phyloP scores from a whole-genome alignment of 2,329 filamentous ascomycete species.

The Mycosphaerella arachidis region DNA sequence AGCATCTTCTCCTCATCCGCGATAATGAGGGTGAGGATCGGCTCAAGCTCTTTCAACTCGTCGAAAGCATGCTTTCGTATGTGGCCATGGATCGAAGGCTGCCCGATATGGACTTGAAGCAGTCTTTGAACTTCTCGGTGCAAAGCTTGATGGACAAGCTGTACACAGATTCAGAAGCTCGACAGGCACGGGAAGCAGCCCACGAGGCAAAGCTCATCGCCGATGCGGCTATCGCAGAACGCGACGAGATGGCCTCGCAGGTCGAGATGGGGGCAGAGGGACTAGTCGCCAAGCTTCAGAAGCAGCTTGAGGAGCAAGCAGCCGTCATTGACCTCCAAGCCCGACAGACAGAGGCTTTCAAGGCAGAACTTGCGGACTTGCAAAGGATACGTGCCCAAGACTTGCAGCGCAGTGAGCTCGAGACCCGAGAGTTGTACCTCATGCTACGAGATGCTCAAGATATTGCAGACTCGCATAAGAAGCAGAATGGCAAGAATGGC shows the following conservation, averaged over 20 bases:
- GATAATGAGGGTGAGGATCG: conserved; percentile 90
- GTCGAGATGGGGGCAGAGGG: conserved; percentile 90
- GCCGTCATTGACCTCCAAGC: conserved; percentile 84
- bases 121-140: conserved; percentile 95
- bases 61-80: conserved; percentile 98
- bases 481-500: conserved; percentile 50
- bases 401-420: conserved; percentile 87
- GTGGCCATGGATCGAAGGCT: conserved; percentile 95
- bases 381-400: conserved; percentile 85
- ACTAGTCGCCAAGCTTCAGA: conserved; percentile 85
- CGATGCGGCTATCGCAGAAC: conserved; percentile 90
- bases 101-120: conserved; percentile 96
- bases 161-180: conserved; percentile 91
- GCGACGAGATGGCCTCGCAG: conserved; percentile 87
- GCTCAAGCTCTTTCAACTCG: conserved; percentile 91
- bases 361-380: conserved; percentile 81
- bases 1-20: conserved; percentile 88
- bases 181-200: conserved; percentile 86
- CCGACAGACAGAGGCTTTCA: conserved; percentile 80
- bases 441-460: conserved; percentile 98
- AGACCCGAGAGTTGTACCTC: conserved; percentile 92
- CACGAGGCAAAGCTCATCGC: conserved; percentile 87
- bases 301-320: conserved; percentile 87
- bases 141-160: conserved; percentile 92
- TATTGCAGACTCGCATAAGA: conserved; percentile 83